Evolutionary conservation across 345 rosid genomes (phyloP).

Genomic region (Arabis alpina): DNA sequence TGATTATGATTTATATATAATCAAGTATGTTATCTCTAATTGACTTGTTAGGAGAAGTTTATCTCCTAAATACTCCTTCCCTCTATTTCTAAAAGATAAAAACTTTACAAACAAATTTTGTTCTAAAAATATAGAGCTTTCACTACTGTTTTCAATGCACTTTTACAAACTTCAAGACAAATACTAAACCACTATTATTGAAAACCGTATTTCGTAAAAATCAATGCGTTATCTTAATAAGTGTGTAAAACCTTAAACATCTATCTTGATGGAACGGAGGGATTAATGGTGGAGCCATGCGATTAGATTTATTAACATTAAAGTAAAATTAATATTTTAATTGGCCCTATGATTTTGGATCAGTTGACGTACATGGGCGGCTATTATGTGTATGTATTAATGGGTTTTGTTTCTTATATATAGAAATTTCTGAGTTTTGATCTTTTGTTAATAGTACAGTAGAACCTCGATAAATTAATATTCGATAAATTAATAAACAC

Average conservation of each 20-base stretch:
- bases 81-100: no score
- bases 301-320: not conserved
- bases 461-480: no score
- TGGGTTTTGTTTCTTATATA: slow-evolving; percentile 16
- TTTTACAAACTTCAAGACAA: no score
- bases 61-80: slow-evolving; percentile 6
- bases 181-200: no score
- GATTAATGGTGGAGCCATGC: slow-evolving; percentile 33
- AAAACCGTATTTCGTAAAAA: no score
- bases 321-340: not conserved
- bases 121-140: no score
- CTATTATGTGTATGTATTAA: slow-evolving; percentile 17
- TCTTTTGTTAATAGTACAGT: not conserved
- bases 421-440: not conserved
- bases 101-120: no score
- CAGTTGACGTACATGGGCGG: slow-evolving; percentile 39
- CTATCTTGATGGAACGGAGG: no score
- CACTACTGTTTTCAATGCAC: no score
- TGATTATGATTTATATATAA: slow-evolving; percentile 9
- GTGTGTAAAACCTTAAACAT: no score
- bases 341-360: slow-evolving; percentile 7
- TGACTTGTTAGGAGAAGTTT: slow-evolving; percentile 22
- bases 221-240: no score
- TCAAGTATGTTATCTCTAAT: slow-evolving; percentile 35
- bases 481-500: no score